Percentiles rank a stretch among this genome's conserved stretches.
Evolutionary conservation across 495 filamentous ascomycete species (phyloP).

Genomic region (Gamarada debralockiae): DNA sequence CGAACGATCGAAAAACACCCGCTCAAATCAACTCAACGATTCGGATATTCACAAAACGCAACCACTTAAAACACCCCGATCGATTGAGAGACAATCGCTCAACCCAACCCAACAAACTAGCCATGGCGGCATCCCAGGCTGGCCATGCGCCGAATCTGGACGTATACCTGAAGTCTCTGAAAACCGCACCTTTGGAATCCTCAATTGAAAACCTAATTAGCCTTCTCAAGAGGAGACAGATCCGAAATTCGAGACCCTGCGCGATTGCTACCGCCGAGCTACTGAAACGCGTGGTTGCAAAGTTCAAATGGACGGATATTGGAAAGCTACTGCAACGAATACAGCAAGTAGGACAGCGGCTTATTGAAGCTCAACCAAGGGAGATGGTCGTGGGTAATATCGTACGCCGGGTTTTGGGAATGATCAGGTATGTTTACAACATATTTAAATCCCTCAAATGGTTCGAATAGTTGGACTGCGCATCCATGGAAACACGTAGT

Average conservation of each 20-base stretch:
- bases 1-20: no score
- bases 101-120: no score
- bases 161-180: conserved; percentile 75
- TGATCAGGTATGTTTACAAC: conserved; percentile 48
- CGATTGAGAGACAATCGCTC: no score
- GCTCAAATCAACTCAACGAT: no score
- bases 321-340: conserved; percentile 73
- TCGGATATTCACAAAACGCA: neutral
- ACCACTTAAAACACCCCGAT: no score
- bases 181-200: conserved; percentile 64
- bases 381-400: conserved; percentile 94
- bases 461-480: no score
- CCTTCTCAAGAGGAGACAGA: conserved; percentile 85
- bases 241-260: conserved; percentile 79
- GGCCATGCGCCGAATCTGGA: conserved; percentile 63
- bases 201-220: conserved; percentile 82
- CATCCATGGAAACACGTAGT: no score
- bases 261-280: conserved; percentile 87
- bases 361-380: conserved; percentile 76
- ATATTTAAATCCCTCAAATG: no score
- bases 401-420: conserved; percentile 79
- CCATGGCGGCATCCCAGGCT: conserved; percentile 33
- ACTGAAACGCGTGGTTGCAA: conserved; percentile 76
- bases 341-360: conserved; percentile 65
- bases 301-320: conserved; percentile 66